Conservation (phyloP, 208 protist species). For the Spongospora subterranea region DNA sequence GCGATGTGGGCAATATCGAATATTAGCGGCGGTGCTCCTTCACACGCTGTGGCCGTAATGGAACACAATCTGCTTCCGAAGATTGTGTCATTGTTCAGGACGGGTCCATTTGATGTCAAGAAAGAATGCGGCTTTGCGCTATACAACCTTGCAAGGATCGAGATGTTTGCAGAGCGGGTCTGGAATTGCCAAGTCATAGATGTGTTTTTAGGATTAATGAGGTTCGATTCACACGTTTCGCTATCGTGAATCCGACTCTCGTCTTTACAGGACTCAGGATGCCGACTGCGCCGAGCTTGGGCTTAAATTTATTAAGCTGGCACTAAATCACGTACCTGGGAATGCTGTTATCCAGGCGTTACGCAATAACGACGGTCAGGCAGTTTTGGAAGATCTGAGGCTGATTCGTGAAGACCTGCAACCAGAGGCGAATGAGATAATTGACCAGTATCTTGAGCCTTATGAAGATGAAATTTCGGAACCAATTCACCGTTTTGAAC, state of each 20-base stretch:
- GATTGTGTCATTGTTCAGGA: not conserved
- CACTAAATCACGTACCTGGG: not conserved
- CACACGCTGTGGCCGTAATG: not conserved
- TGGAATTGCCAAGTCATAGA: conserved; percentile 44
- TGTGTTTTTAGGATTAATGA: not conserved
- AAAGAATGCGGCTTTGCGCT: conserved; percentile 48
- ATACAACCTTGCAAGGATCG: conserved; percentile 26
- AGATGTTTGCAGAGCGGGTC: not conserved
- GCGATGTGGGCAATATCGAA: conserved; percentile 44
- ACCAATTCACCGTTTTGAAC: no score
- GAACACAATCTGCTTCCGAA: conserved; percentile 5
- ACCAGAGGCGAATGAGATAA: not conserved
- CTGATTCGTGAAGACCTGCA: conserved; percentile 47
- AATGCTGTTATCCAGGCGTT: conserved; percentile 7
- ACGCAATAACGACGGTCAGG: conserved; percentile 35
- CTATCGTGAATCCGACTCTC: not conserved
- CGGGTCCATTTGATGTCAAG: conserved; percentile 25
- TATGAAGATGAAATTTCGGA: not conserved
- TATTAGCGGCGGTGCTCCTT: conserved; percentile 14
- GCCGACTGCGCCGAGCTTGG: not conserved
- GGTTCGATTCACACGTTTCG: not conserved
- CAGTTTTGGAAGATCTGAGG: conserved; percentile 1
- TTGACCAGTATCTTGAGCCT: conserved; percentile 47
- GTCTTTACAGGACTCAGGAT: not conserved
- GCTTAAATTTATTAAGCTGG: conserved; percentile 46